These are phyloP conservation scores for Skeletonema grethae DNA, from an alignment of 108 stramenopile genomes.

Conservation along the genomic window DNA sequence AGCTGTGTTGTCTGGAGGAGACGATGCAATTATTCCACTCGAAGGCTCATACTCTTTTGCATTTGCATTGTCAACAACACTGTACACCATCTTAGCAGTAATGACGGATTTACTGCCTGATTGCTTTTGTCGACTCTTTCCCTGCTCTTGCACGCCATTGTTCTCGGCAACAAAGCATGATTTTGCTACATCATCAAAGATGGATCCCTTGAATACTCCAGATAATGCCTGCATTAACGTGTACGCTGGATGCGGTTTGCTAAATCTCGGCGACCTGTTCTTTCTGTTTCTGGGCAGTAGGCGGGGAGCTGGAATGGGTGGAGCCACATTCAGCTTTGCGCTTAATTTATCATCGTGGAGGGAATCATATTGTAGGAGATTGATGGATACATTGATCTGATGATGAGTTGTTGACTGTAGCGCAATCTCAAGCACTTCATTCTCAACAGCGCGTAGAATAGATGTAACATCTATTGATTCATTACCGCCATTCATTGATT, in stretches of 20 bases:
- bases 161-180: background rate
- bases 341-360: background rate
- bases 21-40: background rate
- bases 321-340: background rate
- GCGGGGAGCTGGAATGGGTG: constrained; percentile 1
- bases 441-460: background rate
- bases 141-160: background rate
- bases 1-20: background rate
- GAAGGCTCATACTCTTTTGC: constrained; percentile 12
- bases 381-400: background rate
- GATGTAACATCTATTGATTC: background rate
- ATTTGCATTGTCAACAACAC: constrained; percentile 53
- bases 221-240: constrained; percentile 14
- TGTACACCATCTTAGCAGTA: constrained; percentile 53
- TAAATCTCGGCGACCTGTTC: background rate
- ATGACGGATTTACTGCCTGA: constrained; percentile 7
- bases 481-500: background rate
- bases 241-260: constrained; percentile 14
- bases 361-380: background rate
- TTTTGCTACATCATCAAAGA: constrained; percentile 30
- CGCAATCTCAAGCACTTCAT: background rate
- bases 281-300: background rate
- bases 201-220: constrained; percentile 11
- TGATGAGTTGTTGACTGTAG: background rate
- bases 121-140: background rate